These are phyloP conservation scores for Penicillium flavigenum DNA, from an alignment of 495 filamentous ascomycete genomes.

Conservation along the genomic window DNA sequence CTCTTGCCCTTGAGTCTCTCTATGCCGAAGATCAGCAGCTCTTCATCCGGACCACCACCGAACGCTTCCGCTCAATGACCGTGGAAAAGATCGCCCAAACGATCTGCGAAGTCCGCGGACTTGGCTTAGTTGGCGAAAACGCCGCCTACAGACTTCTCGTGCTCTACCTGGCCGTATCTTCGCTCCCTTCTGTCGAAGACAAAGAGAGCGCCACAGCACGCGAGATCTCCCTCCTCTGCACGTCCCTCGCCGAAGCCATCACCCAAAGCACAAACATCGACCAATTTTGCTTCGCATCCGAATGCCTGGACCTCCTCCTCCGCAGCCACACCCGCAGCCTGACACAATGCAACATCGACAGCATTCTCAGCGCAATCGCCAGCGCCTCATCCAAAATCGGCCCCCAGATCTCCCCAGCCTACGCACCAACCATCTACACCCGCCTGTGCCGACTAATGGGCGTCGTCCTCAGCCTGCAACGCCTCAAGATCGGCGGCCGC, in stretches of 20 bases:
- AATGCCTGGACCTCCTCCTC: constrained; percentile 56
- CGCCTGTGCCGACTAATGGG: constrained; percentile 60
- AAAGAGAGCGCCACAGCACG: constrained; percentile 38
- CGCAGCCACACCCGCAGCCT: constrained; percentile 54
- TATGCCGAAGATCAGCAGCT: constrained; percentile 46
- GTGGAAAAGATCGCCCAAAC: constrained; percentile 28
- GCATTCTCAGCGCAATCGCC: constrained; percentile 56
- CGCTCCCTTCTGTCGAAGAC: constrained; percentile 37
- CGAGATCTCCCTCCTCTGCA: constrained; percentile 40
- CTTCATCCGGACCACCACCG: constrained; percentile 41
- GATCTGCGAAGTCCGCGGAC: constrained; percentile 35
- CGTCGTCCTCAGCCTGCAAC: constrained; percentile 56
- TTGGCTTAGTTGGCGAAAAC: constrained; percentile 35
- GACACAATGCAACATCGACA: constrained; percentile 70
- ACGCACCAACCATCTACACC: constrained; percentile 56
- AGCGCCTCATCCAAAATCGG: constrained; percentile 48
- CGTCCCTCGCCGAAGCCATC: constrained; percentile 32
- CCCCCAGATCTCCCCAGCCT: constrained; percentile 36
- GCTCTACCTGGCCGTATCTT: constrained; percentile 37
- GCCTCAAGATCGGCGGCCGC: constrained; percentile 65
- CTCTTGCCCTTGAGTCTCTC: constrained; percentile 38
- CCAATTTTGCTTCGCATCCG: constrained; percentile 57
- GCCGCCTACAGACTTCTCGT: constrained; percentile 39
- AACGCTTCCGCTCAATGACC: constrained; percentile 39
- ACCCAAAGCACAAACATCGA: constrained; percentile 42